Conservation (phyloP, 225 moss, liverwort and hornwort species). For the Physcomitrium patens region DNA sequence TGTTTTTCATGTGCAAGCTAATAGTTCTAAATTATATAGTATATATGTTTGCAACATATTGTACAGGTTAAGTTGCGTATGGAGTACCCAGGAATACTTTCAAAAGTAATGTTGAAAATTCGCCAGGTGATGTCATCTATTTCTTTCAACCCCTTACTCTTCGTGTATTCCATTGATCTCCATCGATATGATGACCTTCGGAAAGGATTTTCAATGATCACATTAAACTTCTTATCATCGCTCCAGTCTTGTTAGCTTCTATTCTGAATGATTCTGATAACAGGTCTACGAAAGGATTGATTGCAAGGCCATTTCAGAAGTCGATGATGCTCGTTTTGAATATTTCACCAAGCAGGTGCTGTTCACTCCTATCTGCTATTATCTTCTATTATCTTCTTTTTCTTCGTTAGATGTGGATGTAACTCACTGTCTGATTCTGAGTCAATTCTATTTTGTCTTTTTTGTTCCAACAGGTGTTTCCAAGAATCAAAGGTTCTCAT, state of each 20-base stretch:
- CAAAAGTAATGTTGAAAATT: slow-evolving; percentile 82
- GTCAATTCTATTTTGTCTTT: too few species aligned
- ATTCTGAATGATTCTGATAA: slow-evolving; percentile 22
- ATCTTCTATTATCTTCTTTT: background rate
- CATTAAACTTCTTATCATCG: background rate
- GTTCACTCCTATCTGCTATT: background rate
- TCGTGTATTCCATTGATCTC: background rate
- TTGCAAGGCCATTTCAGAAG: slow-evolving; percentile 60
- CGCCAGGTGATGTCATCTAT: slow-evolving; percentile 68
- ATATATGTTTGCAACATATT: slow-evolving; percentile 17
- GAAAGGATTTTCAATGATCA: background rate
- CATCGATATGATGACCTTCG: slow-evolving; percentile 6
- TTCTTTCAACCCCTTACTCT: background rate
- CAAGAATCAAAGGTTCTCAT: slow-evolving; percentile 73
- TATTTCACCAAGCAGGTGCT: slow-evolving; percentile 89
- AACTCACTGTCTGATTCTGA: too few species aligned
- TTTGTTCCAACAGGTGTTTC: slow-evolving; percentile 62
- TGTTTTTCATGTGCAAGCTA: slow-evolving; percentile 8
- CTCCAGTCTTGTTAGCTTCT: slow-evolving; percentile 13
- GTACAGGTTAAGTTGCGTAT: slow-evolving; percentile 79
- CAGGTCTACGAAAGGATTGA: slow-evolving; percentile 91
- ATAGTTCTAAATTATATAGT: background rate
- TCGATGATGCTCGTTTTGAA: slow-evolving; percentile 81
- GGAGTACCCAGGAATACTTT: slow-evolving; percentile 72
- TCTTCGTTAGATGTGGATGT: background rate